These are phyloP conservation scores for Colletotrichum kahawae DNA, from an alignment of 2,329 filamentous ascomycete species.

Conservation along the genomic window DNA sequence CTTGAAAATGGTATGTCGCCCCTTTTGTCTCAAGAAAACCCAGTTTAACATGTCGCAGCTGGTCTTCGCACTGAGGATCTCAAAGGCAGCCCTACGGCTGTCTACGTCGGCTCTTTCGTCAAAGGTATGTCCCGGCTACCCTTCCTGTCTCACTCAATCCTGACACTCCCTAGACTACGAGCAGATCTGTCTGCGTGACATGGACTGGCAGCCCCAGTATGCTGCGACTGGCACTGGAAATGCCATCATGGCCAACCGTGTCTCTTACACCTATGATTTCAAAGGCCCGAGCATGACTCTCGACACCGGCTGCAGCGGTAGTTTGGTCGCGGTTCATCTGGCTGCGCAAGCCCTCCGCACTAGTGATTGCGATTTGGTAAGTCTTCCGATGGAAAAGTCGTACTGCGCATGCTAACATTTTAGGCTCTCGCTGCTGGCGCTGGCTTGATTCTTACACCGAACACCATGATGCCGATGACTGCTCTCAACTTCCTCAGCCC, in stretches of 20 bases:
- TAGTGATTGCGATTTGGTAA: slow-evolving; percentile 47
- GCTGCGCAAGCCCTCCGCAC: slow-evolving; percentile 54
- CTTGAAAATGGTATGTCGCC: slow-evolving; percentile 50
- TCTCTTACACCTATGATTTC: slow-evolving; percentile 61
- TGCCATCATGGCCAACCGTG: slow-evolving; percentile 59
- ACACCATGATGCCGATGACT: slow-evolving; percentile 62
- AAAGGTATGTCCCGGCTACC: slow-evolving; percentile 40
- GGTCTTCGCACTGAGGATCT: slow-evolving; percentile 49
- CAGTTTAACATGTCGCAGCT: slow-evolving; percentile 31
- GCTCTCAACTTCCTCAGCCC: slow-evolving; percentile 58
- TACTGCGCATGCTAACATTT: slow-evolving; percentile 18
- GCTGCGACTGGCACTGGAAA: slow-evolving; percentile 58
- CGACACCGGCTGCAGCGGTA: slow-evolving; percentile 64
- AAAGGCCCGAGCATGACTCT: slow-evolving; percentile 61
- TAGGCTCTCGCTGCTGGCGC: slow-evolving; percentile 56
- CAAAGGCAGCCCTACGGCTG: slow-evolving; percentile 48
- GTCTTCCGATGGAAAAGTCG: neutral
- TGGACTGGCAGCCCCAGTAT: slow-evolving; percentile 54
- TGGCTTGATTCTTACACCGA: slow-evolving; percentile 58
- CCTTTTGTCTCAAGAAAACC: fast-evolving
- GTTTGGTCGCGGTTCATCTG: slow-evolving; percentile 58
- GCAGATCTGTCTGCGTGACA: slow-evolving; percentile 53
- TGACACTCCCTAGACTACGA: slow-evolving; percentile 48
- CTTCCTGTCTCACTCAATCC: neutral
- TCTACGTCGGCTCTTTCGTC: slow-evolving; percentile 57